Conservation (phyloP, 2,329 filamentous ascomycete genomes). For the Aspergillus sp. region DNA sequence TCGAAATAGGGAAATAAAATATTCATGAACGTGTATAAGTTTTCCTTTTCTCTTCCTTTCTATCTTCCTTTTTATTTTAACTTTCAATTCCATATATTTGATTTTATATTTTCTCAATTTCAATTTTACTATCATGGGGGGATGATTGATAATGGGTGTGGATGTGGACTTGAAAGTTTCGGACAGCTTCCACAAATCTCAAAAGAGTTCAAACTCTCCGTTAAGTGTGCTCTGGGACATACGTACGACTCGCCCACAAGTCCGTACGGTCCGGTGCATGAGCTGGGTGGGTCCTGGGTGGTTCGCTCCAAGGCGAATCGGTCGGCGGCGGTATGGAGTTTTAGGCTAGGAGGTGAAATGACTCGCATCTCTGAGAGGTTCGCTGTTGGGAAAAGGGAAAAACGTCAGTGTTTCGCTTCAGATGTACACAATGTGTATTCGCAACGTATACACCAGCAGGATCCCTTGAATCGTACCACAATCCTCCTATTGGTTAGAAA, state of each 20-base stretch:
- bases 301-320: constrained; percentile 10
- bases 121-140: neutral
- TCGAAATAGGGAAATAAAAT: too few species aligned
- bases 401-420: neutral
- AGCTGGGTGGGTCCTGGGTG: constrained; percentile 27
- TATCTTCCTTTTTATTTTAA: too few species aligned
- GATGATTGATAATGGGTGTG: neutral
- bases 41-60: too few species aligned
- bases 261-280: constrained; percentile 28
- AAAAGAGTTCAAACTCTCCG: neutral
- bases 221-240: neutral
- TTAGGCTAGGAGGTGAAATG: constrained; percentile 15
- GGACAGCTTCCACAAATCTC: neutral
- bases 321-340: neutral
- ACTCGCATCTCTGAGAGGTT: constrained; percentile 20
- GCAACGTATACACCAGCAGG: neutral
- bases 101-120: too few species aligned
- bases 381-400: neutral
- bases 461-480: neutral
- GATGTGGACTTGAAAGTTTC: neutral
- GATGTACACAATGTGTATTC: neutral
- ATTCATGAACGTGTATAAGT: too few species aligned
- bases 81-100: too few species aligned
- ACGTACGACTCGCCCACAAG: constrained; percentile 8
- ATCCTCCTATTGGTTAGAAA: neutral